Conservation (phyloP, 176 grass and related monocot genomes). For the Bromus sterilis region DNA sequence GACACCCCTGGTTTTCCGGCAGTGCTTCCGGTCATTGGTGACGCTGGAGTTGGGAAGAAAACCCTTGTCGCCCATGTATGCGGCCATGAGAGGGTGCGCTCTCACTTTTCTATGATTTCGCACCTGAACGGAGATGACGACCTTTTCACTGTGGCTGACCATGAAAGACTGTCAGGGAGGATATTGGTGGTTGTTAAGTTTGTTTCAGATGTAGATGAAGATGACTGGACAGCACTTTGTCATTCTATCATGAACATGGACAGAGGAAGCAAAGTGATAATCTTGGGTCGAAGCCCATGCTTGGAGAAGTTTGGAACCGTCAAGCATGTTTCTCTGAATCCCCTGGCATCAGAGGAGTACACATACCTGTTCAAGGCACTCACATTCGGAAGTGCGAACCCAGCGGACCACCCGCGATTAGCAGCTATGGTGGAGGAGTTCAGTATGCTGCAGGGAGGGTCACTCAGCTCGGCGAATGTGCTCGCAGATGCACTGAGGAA, state of each 20-base stretch:
- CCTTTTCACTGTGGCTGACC: not conserved
- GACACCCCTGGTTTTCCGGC: not conserved
- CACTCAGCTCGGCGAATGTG: not conserved
- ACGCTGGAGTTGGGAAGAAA: not conserved
- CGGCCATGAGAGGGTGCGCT: not conserved
- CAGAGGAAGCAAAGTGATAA: constrained; percentile 9
- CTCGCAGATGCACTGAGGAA: not conserved
- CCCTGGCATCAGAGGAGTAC: not conserved
- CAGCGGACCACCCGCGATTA: not conserved
- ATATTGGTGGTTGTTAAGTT: not conserved
- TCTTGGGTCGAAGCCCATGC: not conserved
- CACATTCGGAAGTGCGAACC: not conserved
- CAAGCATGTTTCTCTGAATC: not conserved
- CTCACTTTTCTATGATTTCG: not conserved
- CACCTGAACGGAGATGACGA: not conserved
- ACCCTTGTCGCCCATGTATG: not conserved
- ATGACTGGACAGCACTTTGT: not conserved
- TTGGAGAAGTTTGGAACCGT: constrained; percentile 2
- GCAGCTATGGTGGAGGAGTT: not conserved
- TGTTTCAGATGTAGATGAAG: not conserved
- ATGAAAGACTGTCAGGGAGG: not conserved
- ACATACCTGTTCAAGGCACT: not conserved
- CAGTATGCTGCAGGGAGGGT: not conserved
- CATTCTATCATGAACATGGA: not conserved
- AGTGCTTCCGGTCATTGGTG: not conserved